Evolutionary conservation across 2,329 filamentous ascomycete genomes (phyloP).

Genomic region (Geosmithia putterillii): DNA sequence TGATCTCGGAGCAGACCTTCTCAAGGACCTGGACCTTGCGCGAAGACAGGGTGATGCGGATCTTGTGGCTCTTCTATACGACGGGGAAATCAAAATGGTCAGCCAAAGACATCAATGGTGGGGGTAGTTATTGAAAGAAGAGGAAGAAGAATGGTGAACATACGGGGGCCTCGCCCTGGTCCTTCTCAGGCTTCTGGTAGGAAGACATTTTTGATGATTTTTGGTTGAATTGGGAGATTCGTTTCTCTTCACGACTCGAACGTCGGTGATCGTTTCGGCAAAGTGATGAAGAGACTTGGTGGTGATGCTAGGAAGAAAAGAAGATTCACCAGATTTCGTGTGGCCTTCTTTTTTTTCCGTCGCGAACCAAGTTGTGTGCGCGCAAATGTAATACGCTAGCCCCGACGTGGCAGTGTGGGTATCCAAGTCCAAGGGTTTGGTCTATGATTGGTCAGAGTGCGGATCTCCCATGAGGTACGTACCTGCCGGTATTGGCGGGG

Average conservation of each 20-base stretch:
- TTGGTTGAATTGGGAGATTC: slow-evolving; percentile 14
- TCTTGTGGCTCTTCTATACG: slow-evolving; percentile 87
- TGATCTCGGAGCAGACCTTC: slow-evolving; percentile 96
- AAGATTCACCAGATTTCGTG: slow-evolving; percentile 6
- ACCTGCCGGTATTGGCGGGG: not conserved
- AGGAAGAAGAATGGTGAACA: no score
- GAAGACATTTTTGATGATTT: slow-evolving; percentile 54
- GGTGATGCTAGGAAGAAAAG: slow-evolving; percentile 8
- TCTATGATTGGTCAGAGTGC: slow-evolving; percentile 5
- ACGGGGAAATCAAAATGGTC: no score
- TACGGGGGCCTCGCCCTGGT: slow-evolving; percentile 79
- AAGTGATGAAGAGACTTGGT: slow-evolving; percentile 58
- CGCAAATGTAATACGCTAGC: slow-evolving; percentile 5
- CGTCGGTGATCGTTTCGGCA: slow-evolving; percentile 52
- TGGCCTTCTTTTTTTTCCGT: slow-evolving; percentile 4
- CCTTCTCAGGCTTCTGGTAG: slow-evolving; percentile 91
- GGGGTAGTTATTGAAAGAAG: not conserved
- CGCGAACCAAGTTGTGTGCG: slow-evolving; percentile 4
- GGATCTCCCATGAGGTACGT: slow-evolving; percentile 3
- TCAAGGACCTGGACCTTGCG: slow-evolving; percentile 93
- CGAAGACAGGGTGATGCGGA: slow-evolving; percentile 93
- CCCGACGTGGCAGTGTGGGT: slow-evolving; percentile 1
- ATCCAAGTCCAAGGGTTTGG: no score
- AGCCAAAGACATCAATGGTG: not conserved
- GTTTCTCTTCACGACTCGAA: slow-evolving; percentile 69